Evolutionary conservation across 2,329 filamentous ascomycete species (phyloP), one percentile per base, ranked within the genome.

Genomic region (Phialocephala subalpina): DNA sequence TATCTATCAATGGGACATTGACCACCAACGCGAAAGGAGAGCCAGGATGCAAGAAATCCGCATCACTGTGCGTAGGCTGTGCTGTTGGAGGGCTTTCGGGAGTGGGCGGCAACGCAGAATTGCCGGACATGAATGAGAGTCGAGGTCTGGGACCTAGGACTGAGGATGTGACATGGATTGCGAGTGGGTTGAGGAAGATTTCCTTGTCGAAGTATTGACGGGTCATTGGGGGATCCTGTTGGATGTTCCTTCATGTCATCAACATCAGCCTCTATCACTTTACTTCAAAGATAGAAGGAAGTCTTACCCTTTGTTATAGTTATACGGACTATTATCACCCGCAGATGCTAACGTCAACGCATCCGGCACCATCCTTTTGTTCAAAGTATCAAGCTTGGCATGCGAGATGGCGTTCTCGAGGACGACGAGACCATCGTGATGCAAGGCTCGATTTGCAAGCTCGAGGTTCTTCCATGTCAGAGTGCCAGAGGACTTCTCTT

Each of bases 51-150:
- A 78, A 76, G 71, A 88, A 88, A 73, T 88, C 84, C 4, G 86
- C 85, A 67, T 90, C 87, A 0, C 84, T 82, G 75, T 90, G 87
- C 0, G 87, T 84, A 0, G 85, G 86, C 67, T 88, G 86, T 25
- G 82, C 78, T 62, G 82, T 77, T 0, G 83, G 78, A 16, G 68
- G 67, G 1, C 68, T 71, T 1, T 77, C 78, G 0, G 80, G 73
- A 1, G 81, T 79, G 2, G 82, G 81, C 1, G 86, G 86, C 79
- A 89, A 81, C 1, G 85, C 84, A 0, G 82, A 79, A 67, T 89
- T 89, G 22, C 84, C 86, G 6, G 85, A 88, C 72, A 82, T 83
- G 72, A 88, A 89, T 0, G 84, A 84, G 80, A 84, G 83, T 70
- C 83, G 83, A 0, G 86, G 86, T 2, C 76, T 75, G 0, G 86